These are phyloP conservation scores for Phycomyces nitens DNA, from an alignment of 192 early-diverging fungal genomes.

Conservation along the genomic window DNA sequence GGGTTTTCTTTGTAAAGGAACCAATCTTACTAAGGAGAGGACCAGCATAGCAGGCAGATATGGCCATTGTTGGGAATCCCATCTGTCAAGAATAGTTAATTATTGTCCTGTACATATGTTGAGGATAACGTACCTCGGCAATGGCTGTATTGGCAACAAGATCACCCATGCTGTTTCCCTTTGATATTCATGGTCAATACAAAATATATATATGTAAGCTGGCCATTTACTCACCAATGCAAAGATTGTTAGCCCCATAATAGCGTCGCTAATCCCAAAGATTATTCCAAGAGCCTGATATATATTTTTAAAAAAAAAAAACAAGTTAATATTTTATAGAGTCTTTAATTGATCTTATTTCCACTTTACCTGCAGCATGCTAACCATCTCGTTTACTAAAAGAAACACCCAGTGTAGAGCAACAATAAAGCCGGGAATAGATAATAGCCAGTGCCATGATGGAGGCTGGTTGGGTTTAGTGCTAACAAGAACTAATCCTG, in stretches of 20 bases:
- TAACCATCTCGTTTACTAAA: conserved; percentile 87
- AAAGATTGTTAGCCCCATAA: conserved; percentile 80
- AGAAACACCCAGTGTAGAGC: conserved; percentile 83
- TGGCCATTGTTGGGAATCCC: conserved; percentile 94
- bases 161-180: conserved; percentile 81
- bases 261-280: conserved; percentile 70
- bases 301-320: too few species aligned
- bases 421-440: conserved; percentile 69
- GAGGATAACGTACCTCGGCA: conserved; percentile 45
- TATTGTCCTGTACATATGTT: too few species aligned
- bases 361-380: conserved; percentile 62
- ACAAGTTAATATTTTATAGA: too few species aligned
- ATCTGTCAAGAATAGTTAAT: conserved; percentile 39
- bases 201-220: neutral
- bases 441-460: conserved; percentile 37
- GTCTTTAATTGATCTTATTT: too few species aligned
- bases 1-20: neutral
- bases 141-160: conserved; percentile 89
- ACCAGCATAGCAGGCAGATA: conserved; percentile 89
- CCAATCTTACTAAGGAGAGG: conserved; percentile 74
- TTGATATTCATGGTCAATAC: neutral
- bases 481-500: conserved; percentile 20
- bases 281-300: conserved; percentile 65
- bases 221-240: conserved; percentile 58
- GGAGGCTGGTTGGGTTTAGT: conserved; percentile 39